Conservation (phyloP, 1,284 basidiomycete genomes). For the Pulchroboletus neoregius region DNA sequence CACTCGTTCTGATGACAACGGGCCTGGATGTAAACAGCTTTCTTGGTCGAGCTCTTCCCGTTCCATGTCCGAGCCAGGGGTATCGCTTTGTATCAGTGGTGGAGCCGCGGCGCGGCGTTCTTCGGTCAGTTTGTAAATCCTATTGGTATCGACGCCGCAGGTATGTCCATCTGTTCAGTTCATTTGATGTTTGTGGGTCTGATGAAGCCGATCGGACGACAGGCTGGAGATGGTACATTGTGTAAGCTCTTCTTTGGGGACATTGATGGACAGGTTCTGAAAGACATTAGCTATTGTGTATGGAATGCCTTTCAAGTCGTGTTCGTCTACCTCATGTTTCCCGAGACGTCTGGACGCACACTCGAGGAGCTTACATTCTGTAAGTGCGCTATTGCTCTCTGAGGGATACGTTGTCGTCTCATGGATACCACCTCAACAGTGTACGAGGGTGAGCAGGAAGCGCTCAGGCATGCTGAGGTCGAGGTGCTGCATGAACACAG, state of each 20-base stretch:
- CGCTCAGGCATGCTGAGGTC: neutral
- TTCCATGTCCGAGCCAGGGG: constrained; percentile 13
- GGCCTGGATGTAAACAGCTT: constrained; percentile 5
- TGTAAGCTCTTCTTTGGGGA: constrained; percentile 5
- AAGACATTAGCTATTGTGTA: constrained; percentile 36
- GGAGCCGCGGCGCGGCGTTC: neutral
- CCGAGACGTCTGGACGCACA: constrained; percentile 50
- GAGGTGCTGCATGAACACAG: neutral
- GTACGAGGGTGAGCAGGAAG: constrained; percentile 15
- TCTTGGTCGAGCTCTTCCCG: constrained; percentile 16
- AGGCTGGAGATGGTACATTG: constrained; percentile 26
- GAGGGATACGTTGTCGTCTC: neutral
- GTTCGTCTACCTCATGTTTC: constrained; percentile 51
- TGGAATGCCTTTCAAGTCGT: constrained; percentile 45
- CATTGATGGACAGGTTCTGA: neutral
- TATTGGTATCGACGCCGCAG: constrained; percentile 11
- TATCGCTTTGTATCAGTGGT: constrained; percentile 11
- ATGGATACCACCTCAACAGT: constrained; percentile 3
- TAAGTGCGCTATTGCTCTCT: constrained; percentile 31
- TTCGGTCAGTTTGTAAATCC: constrained; percentile 11
- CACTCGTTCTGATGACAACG: neutral
- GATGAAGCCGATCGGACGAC: neutral
- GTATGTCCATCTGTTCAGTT: constrained; percentile 1
- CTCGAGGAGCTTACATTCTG: constrained; percentile 60
- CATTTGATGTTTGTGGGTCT: neutral